Base-by-base conservation (phyloP, 2,329 filamentous ascomycete genomes). In the Colletotrichum karsti region DNA sequence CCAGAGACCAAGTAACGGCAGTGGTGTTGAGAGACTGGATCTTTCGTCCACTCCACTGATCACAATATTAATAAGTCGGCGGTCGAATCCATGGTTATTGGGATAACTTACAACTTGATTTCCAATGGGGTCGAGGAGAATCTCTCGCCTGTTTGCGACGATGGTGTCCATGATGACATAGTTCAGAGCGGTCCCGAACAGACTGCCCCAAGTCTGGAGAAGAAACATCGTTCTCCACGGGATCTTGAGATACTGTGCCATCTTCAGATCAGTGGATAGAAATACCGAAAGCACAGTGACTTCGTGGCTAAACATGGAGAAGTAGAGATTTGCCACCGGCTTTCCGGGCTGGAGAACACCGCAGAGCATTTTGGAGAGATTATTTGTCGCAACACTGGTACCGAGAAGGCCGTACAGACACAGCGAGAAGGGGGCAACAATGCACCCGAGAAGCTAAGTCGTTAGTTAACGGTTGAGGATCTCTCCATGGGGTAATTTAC, bases 171-270 rank as follows among this genome's bases (percentile, higher is more conserved):
- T 83, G 74, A 85, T 81, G 24, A 81, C 74, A 62, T 81, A 85
- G 70, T 85, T 84, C 51, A 85, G 74, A 5, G 82, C 69, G 1
- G 81, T 80, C 0, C 82, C 82, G 28, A 84, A 72, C 4, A 82
- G 26, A 26, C 77, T 81, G 3, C 82, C 83, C 3, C 78, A 63
- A 9, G 84, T 76, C 76, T 92, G 90, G 3, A 85, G 83, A 77
- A 87, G 83, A 78, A 92, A 92, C 81, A 91, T 90, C 9, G 88
- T 90, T 15, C 88, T 83, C 28, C 89, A 90, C 0, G 90, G 90
- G 12, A 89, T 88, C 76, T 89, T 90, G 89, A 93, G 92, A 80
- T 93, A 93, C 75, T 92, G 91, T 4, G 88, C 90, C 51, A 92
- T 88, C 73, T 92, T 92, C 68, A 92, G 82, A 73, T 92, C 91